Evolutionary conservation across 768 basidiomycete species (phyloP).

Genomic region (Amanita subjunquillea): DNA sequence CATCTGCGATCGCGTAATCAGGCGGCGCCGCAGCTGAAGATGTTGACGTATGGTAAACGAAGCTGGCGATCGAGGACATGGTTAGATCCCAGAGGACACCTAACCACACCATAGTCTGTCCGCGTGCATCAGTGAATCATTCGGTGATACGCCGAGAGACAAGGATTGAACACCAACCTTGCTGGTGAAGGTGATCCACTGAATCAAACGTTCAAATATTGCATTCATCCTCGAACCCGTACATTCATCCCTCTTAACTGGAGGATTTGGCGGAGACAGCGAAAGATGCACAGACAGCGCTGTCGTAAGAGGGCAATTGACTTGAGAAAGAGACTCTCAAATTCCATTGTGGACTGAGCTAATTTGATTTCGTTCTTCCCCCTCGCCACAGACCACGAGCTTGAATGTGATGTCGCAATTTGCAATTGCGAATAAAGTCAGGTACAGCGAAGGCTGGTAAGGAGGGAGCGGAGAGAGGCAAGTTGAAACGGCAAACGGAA

Average conservation of each 20-base stretch:
- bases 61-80: slow-evolving; percentile 5
- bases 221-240: slow-evolving; percentile 20
- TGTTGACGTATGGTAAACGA: slow-evolving; percentile 1
- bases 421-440: slow-evolving; percentile 1
- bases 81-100: slow-evolving; percentile 13
- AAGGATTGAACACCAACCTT: slow-evolving; percentile 16
- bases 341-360: neutral
- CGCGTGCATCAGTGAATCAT: slow-evolving; percentile 1
- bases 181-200: slow-evolving; percentile 25
- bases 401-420: slow-evolving; percentile 1
- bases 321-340: slow-evolving; percentile 10
- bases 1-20: slow-evolving; percentile 1
- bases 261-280: slow-evolving; percentile 28
- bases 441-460: slow-evolving; percentile 3
- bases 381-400: neutral
- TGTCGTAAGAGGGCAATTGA: slow-evolving; percentile 16
- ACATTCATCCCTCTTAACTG: slow-evolving; percentile 23
- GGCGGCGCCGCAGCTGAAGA: neutral
- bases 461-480: slow-evolving; percentile 1
- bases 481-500: slow-evolving; percentile 3
- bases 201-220: slow-evolving; percentile 25
- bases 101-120: slow-evolving; percentile 20
- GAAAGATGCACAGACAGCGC: slow-evolving; percentile 25
- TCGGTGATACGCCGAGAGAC: neutral
- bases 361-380: neutral